Evolutionary conservation across 306 rosid species (phyloP).

Genomic region (Hylodesmum podocarpum): DNA sequence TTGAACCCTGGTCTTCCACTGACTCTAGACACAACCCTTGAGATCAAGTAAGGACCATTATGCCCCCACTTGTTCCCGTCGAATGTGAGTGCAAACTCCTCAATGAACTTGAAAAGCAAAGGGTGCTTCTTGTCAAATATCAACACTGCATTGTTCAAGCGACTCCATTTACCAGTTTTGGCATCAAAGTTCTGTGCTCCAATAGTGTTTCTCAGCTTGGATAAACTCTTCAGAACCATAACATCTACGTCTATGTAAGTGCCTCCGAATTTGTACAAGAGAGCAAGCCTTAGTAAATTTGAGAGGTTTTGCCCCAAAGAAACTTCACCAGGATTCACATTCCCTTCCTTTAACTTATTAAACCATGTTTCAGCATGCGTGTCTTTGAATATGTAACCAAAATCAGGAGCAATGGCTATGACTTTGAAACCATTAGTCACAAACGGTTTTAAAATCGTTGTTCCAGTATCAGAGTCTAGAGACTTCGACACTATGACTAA

Average conservation of each 20-base stretch:
- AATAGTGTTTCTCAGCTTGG: slow-evolving; percentile 65
- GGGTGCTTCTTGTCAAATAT: slow-evolving; percentile 82
- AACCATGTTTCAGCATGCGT: slow-evolving; percentile 81
- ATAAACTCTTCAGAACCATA: slow-evolving; percentile 65
- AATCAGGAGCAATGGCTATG: slow-evolving; percentile 71
- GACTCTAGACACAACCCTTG: slow-evolving; percentile 80
- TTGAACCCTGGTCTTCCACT: slow-evolving; percentile 48
- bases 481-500: slow-evolving; percentile 73
- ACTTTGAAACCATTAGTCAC: slow-evolving; percentile 44
- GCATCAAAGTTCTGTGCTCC: slow-evolving; percentile 82
- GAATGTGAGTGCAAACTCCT: slow-evolving; percentile 84
- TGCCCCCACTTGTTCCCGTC: slow-evolving; percentile 98
- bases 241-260: slow-evolving; percentile 72
- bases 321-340: slow-evolving; percentile 74
- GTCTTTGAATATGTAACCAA: slow-evolving; percentile 53
- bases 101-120: slow-evolving; percentile 66
- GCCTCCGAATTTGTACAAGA: slow-evolving; percentile 82
- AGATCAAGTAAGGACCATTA: slow-evolving; percentile 91
- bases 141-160: slow-evolving; percentile 85
- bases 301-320: slow-evolving; percentile 91
- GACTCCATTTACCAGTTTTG: slow-evolving; percentile 70
- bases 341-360: slow-evolving; percentile 49
- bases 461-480: slow-evolving; percentile 60
- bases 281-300: slow-evolving; percentile 69
- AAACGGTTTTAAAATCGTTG: slow-evolving; percentile 52